phyloP scores from a whole-genome alignment of 2,329 filamentous ascomycete genomes.

The Seiridium unicorne region DNA sequence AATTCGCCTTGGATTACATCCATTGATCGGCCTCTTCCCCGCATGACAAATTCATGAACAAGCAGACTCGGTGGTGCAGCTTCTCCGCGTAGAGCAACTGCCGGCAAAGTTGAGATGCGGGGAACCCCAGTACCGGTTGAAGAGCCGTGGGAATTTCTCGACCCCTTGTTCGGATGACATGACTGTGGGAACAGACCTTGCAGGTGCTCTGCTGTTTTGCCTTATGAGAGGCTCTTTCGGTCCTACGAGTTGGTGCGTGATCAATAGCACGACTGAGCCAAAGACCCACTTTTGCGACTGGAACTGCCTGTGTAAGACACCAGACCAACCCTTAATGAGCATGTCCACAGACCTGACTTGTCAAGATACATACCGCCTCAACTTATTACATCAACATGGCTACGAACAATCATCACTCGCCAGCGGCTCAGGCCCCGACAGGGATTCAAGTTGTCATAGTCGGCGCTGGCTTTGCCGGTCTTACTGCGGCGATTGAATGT shows the following conservation, averaged over 20 bases:
- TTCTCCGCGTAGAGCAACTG: background rate
- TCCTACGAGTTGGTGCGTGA: too few species aligned
- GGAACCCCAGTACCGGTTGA: background rate
- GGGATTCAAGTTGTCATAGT: constrained; percentile 47
- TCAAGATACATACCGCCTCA: too few species aligned
- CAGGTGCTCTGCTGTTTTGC: background rate
- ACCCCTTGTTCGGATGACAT: background rate
- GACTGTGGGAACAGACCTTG: too few species aligned
- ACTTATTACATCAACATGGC: background rate
- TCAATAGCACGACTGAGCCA: too few species aligned
- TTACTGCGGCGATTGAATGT: constrained; percentile 59
- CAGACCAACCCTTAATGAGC: too few species aligned
- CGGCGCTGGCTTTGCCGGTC: constrained; percentile 56
- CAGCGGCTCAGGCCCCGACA: constrained; percentile 28
- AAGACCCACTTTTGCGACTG: too few species aligned
- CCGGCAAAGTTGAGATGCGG: background rate
- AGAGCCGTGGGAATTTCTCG: background rate
- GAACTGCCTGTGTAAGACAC: too few species aligned
- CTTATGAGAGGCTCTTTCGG: background rate
- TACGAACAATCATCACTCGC: constrained; percentile 6
- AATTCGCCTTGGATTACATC: too few species aligned
- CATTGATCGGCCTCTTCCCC: background rate
- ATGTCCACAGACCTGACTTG: too few species aligned
- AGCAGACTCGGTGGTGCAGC: background rate
- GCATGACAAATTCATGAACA: constrained; percentile 5